Conservation (phyloP, 306 rosid genomes). For the Abrus pulchellus region DNA sequence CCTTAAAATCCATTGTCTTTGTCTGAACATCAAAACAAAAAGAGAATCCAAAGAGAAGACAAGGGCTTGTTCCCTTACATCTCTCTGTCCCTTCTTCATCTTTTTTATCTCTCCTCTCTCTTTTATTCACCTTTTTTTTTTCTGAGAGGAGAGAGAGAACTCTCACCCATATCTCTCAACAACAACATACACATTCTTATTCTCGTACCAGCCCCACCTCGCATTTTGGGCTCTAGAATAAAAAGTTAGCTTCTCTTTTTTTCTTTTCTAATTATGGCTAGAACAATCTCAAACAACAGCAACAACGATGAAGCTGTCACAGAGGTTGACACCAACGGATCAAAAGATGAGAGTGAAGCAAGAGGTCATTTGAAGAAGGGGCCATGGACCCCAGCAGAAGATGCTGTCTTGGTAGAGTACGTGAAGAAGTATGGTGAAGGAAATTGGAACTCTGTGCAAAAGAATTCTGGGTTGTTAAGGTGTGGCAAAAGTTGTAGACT, state of each 20-base stretch:
- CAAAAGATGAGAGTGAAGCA: constrained; percentile 31
- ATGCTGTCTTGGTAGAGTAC: constrained; percentile 66
- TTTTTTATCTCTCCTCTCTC: constrained; percentile 35
- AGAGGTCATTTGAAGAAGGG: constrained; percentile 65
- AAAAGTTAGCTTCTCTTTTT: not conserved
- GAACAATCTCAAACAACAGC: constrained; percentile 17
- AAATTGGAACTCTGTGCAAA: constrained; percentile 86
- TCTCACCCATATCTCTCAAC: constrained; percentile 8
- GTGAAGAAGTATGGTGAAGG: constrained; percentile 81
- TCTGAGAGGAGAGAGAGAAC: constrained; percentile 62
- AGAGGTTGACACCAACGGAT: not conserved
- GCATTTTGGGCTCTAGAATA: not conserved
- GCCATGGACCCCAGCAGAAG: constrained; percentile 84
- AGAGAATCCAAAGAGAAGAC: constrained; percentile 32
- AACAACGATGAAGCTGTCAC: not conserved
- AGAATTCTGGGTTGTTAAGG: constrained; percentile 66
- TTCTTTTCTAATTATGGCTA: constrained; percentile 32
- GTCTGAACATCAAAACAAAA: constrained; percentile 30
- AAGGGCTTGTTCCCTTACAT: constrained; percentile 22
- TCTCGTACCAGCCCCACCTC: not conserved
- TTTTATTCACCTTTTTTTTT: constrained; percentile 13
- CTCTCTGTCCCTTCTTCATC: constrained; percentile 23
- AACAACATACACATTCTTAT: not conserved
- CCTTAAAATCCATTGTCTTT: constrained; percentile 40
- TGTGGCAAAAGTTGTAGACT: constrained; percentile 94